A percentile compares a stretch with the other conserved stretches of the same genome.
These are phyloP conservation scores for Trichosporon sp. DNA, from an alignment of 1,284 basidiomycete genomes.

Conservation along the genomic window DNA sequence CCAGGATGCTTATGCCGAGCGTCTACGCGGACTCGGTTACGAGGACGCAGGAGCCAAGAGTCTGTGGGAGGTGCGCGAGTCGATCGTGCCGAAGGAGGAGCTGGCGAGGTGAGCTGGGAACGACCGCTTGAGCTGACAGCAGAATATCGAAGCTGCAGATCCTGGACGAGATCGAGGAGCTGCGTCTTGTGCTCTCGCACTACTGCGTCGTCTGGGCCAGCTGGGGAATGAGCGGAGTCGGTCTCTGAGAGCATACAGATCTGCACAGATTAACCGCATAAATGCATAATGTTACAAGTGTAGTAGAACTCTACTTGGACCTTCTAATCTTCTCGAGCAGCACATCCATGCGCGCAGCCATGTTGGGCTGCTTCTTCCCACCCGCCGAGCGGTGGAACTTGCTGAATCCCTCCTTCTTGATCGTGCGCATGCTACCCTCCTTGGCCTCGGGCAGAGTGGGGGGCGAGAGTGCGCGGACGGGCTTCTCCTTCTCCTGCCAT, in stretches of 20 bases:
- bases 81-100: slow-evolving; percentile 64
- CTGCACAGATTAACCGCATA: no score
- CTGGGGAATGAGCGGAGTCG: slow-evolving; percentile 38
- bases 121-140: slow-evolving; percentile 20
- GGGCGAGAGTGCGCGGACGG: slow-evolving; percentile 25
- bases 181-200: slow-evolving; percentile 80
- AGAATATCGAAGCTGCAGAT: slow-evolving; percentile 78
- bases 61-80: slow-evolving; percentile 68
- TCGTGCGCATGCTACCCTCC: slow-evolving; percentile 30
- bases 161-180: slow-evolving; percentile 88
- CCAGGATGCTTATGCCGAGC: not conserved
- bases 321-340: slow-evolving; percentile 57
- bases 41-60: slow-evolving; percentile 64
- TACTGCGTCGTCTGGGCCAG: slow-evolving; percentile 81
- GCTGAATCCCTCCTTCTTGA: slow-evolving; percentile 51
- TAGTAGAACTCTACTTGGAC: slow-evolving; percentile 31
- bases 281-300: slow-evolving; percentile 27
- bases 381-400: slow-evolving; percentile 33
- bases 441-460: slow-evolving; percentile 10
- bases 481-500: slow-evolving; percentile 1
- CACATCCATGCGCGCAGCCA: slow-evolving; percentile 56
- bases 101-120: slow-evolving; percentile 63
- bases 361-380: slow-evolving; percentile 55
- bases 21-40: slow-evolving; percentile 21
- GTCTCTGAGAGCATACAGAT: not conserved